phyloP scores from a whole-genome alignment of 805 yeast genomes.

The Teunomyces stri region DNA sequence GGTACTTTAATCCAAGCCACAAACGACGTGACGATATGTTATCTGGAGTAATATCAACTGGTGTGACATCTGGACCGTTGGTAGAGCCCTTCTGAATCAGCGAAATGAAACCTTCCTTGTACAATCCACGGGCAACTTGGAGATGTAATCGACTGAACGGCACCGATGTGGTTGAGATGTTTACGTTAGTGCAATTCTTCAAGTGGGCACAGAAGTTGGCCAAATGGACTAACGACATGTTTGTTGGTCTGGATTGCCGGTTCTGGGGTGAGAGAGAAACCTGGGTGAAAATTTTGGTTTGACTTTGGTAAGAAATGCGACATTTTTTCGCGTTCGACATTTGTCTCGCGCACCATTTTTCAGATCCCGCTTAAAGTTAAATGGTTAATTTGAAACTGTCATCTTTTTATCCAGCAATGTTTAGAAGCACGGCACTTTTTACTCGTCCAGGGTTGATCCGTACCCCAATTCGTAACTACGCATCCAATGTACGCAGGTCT shows the following conservation, averaged over 20 bases:
- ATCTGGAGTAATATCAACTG: constrained; percentile 80
- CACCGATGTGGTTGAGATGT: constrained; percentile 68
- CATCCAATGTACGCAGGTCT: constrained; percentile 1
- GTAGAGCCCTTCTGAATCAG: constrained; percentile 82
- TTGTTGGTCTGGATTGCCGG: neutral
- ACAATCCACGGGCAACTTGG: constrained; percentile 77
- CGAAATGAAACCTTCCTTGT: constrained; percentile 86
- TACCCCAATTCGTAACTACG: constrained; percentile 4
- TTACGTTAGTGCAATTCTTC: constrained; percentile 81
- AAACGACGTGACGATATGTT: constrained; percentile 81
- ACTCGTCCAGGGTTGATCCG: constrained; percentile 4
- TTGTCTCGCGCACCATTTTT: neutral
- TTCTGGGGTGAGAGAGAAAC: neutral
- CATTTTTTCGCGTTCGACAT: neutral
- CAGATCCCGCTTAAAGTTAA: neutral
- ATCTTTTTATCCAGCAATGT: neutral
- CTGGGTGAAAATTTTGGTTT: neutral
- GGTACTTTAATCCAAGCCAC: constrained; percentile 90
- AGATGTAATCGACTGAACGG: constrained; percentile 83
- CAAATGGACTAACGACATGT: constrained; percentile 82
- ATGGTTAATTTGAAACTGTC: neutral
- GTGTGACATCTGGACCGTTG: constrained; percentile 75
- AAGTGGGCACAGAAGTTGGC: constrained; percentile 85
- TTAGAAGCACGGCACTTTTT: neutral
- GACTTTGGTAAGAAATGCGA: neutral